These are phyloP conservation scores for Pseudogymnoascus sp. DNA, from an alignment of 2,329 filamentous ascomycete genomes.

Conservation along the genomic window DNA sequence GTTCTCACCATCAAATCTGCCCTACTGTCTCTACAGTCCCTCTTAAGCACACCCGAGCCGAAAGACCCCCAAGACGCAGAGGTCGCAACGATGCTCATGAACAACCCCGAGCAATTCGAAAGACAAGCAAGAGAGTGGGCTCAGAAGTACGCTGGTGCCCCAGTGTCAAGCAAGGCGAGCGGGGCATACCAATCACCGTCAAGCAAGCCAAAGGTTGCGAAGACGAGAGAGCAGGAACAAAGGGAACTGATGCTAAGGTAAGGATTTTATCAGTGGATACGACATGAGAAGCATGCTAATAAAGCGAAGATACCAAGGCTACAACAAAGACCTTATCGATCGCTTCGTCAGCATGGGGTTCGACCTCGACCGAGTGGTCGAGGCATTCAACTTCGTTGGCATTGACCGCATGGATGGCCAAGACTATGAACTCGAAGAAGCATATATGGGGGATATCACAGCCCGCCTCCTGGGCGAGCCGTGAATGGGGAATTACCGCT, in stretches of 20 bases:
- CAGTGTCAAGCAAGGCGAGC: neutral
- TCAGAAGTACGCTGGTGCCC: conserved; percentile 71
- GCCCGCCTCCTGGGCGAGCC: conserved; percentile 75
- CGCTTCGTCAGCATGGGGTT: conserved; percentile 90
- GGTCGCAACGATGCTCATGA: conserved; percentile 82
- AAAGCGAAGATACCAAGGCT: conserved; percentile 70
- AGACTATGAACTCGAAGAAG: conserved; percentile 82
- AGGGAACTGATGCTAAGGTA: conserved; percentile 21
- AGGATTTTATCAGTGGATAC: conserved; percentile 7
- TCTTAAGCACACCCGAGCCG: conserved; percentile 88
- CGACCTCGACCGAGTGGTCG: conserved; percentile 74
- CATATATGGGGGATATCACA: conserved; percentile 83
- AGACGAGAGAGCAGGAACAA: conserved; percentile 22
- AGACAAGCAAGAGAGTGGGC: conserved; percentile 86
- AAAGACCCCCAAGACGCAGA: conserved; percentile 96
- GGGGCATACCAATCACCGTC: conserved; percentile 27
- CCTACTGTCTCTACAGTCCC: conserved; percentile 82
- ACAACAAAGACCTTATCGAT: conserved; percentile 75
- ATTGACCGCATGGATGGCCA: conserved; percentile 70
- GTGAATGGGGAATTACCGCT: neutral
- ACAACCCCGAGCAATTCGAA: conserved; percentile 69
- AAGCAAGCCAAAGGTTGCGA: conserved; percentile 20
- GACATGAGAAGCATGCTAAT: conserved; percentile 13
- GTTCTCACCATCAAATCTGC: conserved; percentile 95
- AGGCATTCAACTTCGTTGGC: conserved; percentile 71